These are phyloP conservation scores for Zymoseptoria passerinii DNA, from an alignment of 2,329 filamentous ascomycete genomes.

Conservation along the genomic window DNA sequence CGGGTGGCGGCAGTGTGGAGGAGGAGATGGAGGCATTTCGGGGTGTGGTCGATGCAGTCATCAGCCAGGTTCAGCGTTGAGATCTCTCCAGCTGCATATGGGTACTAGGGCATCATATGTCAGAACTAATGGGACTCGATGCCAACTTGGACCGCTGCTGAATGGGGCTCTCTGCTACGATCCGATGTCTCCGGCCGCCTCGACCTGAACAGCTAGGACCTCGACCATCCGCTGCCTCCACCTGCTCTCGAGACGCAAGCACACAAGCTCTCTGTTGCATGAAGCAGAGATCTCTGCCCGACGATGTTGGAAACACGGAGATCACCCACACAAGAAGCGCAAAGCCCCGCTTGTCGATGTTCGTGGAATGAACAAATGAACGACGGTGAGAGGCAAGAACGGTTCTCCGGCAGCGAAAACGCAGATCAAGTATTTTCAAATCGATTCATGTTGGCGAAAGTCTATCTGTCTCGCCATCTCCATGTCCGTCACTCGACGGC, in stretches of 20 bases:
- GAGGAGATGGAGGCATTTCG: slow-evolving; percentile 90
- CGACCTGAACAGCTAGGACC: too few species aligned
- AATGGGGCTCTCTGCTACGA: background rate
- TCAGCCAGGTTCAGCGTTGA: background rate
- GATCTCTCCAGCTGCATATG: background rate
- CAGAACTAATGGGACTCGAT: background rate
- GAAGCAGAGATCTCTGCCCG: too few species aligned
- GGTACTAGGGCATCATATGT: background rate
- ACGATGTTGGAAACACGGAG: too few species aligned
- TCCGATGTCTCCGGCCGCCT: background rate
- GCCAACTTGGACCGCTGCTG: background rate
- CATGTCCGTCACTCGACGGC: background rate
- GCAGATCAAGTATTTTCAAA: background rate
- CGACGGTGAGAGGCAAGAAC: too few species aligned
- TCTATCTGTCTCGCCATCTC: background rate
- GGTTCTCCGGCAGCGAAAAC: too few species aligned
- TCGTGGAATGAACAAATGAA: too few species aligned
- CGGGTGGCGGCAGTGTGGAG: slow-evolving; percentile 72
- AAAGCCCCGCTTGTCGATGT: too few species aligned
- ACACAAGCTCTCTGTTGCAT: background rate
- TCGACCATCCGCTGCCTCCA: background rate
- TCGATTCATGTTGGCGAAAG: background rate
- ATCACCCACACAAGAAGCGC: too few species aligned
- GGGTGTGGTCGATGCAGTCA: slow-evolving; percentile 61
- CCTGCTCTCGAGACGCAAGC: background rate